A percentile compares a stretch with the other conserved stretches of the same genome.
Conservation (phyloP, 2,329 filamentous ascomycete genomes). For the Trichoderma koningii region DNA sequence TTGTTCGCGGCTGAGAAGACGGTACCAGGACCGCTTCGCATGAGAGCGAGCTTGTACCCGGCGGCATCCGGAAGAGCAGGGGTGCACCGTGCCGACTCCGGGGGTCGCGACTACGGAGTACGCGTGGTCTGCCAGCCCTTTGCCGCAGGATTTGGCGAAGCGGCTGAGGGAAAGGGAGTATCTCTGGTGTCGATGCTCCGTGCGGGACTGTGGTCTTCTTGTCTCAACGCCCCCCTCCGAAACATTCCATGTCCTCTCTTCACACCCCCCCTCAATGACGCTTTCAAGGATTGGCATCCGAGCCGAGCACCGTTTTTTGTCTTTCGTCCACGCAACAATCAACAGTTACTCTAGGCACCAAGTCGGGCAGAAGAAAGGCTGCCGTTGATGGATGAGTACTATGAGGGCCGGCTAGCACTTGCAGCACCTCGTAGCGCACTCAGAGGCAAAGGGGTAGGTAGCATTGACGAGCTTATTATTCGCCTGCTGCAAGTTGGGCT, state of each 20-base stretch:
- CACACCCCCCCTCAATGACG: constrained; percentile 5
- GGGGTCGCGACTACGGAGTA: neutral
- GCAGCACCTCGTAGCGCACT: too few species aligned
- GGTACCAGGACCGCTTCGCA: neutral
- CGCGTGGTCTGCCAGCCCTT: neutral
- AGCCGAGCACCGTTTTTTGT: constrained; percentile 22
- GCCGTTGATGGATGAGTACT: too few species aligned
- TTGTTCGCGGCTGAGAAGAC: constrained; percentile 19
- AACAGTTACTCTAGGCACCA: too few species aligned
- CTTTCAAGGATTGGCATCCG: constrained; percentile 17
- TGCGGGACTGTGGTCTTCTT: constrained; percentile 4
- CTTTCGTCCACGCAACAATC: constrained; percentile 7
- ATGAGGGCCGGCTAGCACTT: too few species aligned
- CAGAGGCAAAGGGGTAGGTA: too few species aligned
- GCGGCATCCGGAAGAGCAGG: constrained; percentile 16
- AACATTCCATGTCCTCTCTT: constrained; percentile 13
- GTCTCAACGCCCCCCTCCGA: constrained; percentile 10
- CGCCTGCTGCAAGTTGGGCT: too few species aligned
- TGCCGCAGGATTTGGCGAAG: neutral
- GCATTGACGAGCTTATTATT: too few species aligned
- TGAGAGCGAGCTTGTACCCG: neutral
- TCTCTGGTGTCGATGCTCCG: neutral
- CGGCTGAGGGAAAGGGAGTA: constrained; percentile 5
- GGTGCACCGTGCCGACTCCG: neutral
- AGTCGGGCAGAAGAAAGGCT: too few species aligned